Evolutionary conservation across 1,139 yeast species (phyloP).

Genomic region (Taphrina communis): DNA sequence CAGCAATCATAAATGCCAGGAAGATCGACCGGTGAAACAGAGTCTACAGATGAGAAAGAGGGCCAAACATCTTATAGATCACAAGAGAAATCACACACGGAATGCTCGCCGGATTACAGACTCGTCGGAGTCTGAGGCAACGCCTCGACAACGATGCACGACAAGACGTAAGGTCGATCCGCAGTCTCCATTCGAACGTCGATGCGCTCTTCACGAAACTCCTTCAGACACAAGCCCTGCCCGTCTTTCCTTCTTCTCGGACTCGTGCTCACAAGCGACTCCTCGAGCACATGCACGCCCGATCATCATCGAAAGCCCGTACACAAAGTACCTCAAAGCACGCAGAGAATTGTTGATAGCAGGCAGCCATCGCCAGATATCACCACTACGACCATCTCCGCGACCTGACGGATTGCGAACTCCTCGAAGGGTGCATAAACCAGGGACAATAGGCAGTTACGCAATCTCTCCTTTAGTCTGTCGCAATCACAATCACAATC

Average conservation of each 20-base stretch:
- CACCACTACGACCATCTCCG: conserved; percentile 15
- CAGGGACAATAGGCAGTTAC: background rate
- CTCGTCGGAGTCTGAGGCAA: background rate
- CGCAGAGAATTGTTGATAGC: conserved; percentile 3
- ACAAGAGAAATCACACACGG: background rate
- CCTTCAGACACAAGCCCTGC: background rate
- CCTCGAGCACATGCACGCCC: background rate
- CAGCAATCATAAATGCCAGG: background rate
- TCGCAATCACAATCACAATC: background rate
- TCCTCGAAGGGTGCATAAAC: background rate
- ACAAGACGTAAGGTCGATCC: background rate
- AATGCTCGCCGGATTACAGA: background rate
- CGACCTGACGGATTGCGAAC: background rate
- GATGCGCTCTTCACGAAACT: background rate
- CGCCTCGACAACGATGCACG: background rate
- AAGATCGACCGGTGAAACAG: background rate
- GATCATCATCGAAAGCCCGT: conserved; percentile 17
- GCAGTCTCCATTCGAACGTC: background rate
- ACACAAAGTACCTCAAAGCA: conserved; percentile 24
- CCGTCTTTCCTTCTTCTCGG: background rate
- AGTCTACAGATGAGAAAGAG: background rate
- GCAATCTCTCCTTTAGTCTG: background rate
- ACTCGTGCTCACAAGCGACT: background rate
- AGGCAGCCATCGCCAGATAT: background rate
- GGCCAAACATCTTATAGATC: background rate